Conservation (phyloP, 768 basidiomycete genomes). For the Leccinum truebloodii region DNA sequence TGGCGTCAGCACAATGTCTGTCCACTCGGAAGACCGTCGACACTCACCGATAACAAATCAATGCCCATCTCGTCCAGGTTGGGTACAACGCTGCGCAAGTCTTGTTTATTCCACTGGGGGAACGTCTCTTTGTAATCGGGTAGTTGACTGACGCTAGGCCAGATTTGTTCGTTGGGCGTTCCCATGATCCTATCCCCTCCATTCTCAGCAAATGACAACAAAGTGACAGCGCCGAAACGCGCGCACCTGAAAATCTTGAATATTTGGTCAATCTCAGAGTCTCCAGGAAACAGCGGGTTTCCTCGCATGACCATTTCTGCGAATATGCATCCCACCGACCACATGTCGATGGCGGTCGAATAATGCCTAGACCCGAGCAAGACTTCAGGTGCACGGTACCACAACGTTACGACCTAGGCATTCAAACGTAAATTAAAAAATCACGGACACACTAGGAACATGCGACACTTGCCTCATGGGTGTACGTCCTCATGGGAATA, state of each 20-base stretch:
- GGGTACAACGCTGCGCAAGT: constrained; percentile 65
- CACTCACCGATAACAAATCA: constrained; percentile 70
- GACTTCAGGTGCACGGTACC: constrained; percentile 99
- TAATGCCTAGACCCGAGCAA: constrained; percentile 95
- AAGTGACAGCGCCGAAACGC: not conserved
- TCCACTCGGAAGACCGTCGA: not conserved
- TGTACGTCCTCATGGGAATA: constrained; percentile 98
- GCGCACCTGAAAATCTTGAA: constrained; percentile 96
- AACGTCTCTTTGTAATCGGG: constrained; percentile 97
- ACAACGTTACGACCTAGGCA: constrained; percentile 91
- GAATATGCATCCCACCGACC: constrained; percentile 99
- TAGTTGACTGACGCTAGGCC: constrained; percentile 86
- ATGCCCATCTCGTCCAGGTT: constrained; percentile 76
- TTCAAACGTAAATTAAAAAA: constrained; percentile 12
- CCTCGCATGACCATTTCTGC: constrained; percentile 98
- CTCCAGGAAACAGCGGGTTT: constrained; percentile 92
- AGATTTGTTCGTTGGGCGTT: constrained; percentile 86
- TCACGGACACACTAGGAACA: not conserved
- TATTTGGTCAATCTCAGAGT: constrained; percentile 99
- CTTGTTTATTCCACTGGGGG: constrained; percentile 89
- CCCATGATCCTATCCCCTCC: constrained; percentile 74
- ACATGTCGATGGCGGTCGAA: constrained; percentile 98
- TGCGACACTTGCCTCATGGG: constrained; percentile 78
- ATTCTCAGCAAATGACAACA: constrained; percentile 1
- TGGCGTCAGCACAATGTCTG: constrained; percentile 2